A percentile compares a stretch with the other conserved stretches of the same genome.
phyloP scores from a whole-genome alignment of 2,329 filamentous ascomycete species.

The Lasiodiplodia sp. region DNA sequence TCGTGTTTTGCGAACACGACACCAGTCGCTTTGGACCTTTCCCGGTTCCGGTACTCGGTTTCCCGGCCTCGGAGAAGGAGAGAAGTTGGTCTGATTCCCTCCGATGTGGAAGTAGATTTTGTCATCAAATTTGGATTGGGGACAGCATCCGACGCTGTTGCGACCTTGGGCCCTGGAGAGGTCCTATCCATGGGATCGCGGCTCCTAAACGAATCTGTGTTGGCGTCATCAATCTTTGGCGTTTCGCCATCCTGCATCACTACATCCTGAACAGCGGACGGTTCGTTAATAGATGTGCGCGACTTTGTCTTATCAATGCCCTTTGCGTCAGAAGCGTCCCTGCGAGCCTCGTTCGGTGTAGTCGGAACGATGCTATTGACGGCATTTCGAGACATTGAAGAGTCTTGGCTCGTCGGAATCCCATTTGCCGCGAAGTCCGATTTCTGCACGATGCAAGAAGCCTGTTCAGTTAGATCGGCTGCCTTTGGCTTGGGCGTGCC shows the following conservation, averaged over 20 bases:
- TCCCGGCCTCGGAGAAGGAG: conserved; percentile 4
- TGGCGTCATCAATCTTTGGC: conserved; percentile 54
- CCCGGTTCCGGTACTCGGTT: conserved; percentile 46
- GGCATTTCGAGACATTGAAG: background rate
- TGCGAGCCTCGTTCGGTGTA: background rate
- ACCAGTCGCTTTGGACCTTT: conserved; percentile 71
- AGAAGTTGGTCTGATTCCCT: conserved; percentile 14
- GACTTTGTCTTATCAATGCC: background rate
- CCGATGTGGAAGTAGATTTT: conserved; percentile 1
- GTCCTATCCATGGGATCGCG: conserved; percentile 36
- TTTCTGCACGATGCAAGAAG: background rate
- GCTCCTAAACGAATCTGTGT: conserved; percentile 40
- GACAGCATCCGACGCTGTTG: conserved; percentile 20
- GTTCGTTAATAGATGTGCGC: background rate
- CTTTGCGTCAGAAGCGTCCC: background rate
- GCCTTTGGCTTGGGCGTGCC: background rate
- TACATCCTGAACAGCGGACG: background rate
- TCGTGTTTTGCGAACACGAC: conserved; percentile 78
- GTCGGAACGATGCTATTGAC: background rate
- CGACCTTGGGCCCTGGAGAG: conserved; percentile 36
- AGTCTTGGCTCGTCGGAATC: background rate
- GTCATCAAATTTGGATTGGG: conserved; percentile 23
- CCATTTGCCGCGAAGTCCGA: background rate
- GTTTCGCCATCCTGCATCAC: conserved; percentile 56
- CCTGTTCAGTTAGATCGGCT: conserved; percentile 10